Evolutionary conservation across 192 early-diverging fungal genomes (phyloP).

Genomic region (Linderina pennispora): DNA sequence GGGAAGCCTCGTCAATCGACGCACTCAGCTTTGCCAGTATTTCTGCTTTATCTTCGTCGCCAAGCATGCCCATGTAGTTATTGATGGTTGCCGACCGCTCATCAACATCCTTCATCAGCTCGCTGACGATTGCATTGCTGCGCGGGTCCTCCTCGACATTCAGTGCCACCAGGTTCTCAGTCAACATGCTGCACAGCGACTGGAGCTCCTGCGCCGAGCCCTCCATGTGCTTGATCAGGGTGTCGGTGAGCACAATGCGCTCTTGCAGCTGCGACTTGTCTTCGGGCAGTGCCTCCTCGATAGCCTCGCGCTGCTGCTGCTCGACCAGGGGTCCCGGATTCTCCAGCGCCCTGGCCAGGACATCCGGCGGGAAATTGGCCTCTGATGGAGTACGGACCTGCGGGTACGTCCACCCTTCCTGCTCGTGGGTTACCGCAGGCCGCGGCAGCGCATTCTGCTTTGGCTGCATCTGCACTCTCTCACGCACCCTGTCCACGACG

Average conservation of each 20-base stretch:
- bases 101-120: conserved; percentile 8
- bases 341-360: neutral
- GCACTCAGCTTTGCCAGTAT: neutral
- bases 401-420: conserved; percentile 17
- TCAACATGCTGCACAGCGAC: conserved; percentile 18
- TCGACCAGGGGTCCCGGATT: too few species aligned
- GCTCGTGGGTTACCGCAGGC: conserved; percentile 3
- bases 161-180: conserved; percentile 17
- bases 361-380: neutral
- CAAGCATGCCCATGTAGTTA: conserved; percentile 3
- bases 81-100: neutral
- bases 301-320: neutral
- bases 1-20: conserved; percentile 9
- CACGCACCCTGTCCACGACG: conserved; percentile 18
- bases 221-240: conserved; percentile 8
- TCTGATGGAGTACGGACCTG: neutral
- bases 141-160: conserved; percentile 13
- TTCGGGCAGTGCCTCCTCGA: neutral
- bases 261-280: neutral
- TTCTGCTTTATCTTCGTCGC: neutral
- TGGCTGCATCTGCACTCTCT: conserved; percentile 3
- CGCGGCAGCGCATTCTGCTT: conserved; percentile 3
- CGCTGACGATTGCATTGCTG: conserved; percentile 10
- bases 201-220: conserved; percentile 9
- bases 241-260: neutral